Evolutionary conservation across 2,329 filamentous ascomycete species (phyloP).

Genomic region (Sclerotinia minor): DNA sequence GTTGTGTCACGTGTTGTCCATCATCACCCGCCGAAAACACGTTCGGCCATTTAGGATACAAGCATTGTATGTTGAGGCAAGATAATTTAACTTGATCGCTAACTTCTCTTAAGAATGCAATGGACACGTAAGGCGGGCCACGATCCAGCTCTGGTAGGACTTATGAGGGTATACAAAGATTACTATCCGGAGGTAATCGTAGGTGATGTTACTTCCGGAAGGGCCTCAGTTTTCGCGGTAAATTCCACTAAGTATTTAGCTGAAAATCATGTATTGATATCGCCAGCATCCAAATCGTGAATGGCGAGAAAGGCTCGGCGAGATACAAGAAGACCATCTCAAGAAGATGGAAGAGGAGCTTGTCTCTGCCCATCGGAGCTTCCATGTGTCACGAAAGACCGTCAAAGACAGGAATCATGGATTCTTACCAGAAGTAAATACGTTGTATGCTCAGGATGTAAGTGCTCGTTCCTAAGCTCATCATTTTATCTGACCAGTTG

Average conservation of each 20-base stretch:
- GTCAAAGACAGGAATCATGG: slow-evolving; percentile 49
- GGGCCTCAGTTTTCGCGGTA: slow-evolving; percentile 63
- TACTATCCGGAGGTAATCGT: slow-evolving; percentile 89
- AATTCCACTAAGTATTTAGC: not conserved
- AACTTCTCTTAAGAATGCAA: slow-evolving; percentile 49
- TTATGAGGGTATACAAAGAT: slow-evolving; percentile 83
- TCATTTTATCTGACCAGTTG: slow-evolving; percentile 13
- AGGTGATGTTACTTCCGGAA: slow-evolving; percentile 62
- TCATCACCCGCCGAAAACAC: slow-evolving; percentile 78
- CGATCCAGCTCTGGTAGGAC: slow-evolving; percentile 70
- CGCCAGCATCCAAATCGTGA: slow-evolving; percentile 66
- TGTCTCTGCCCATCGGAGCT: slow-evolving; percentile 52
- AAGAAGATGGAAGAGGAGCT: slow-evolving; percentile 50
- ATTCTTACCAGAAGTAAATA: slow-evolving; percentile 69
- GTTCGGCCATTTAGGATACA: slow-evolving; percentile 84
- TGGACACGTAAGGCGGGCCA: slow-evolving; percentile 63
- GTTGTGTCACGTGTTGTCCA: slow-evolving; percentile 74
- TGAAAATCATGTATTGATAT: slow-evolving; percentile 17
- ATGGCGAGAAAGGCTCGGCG: slow-evolving; percentile 68
- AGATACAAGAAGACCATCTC: slow-evolving; percentile 62
- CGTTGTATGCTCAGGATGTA: slow-evolving; percentile 69
- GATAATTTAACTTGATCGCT: not conserved
- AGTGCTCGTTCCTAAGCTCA: not conserved
- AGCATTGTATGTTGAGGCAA: slow-evolving; percentile 54
- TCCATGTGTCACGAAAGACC: slow-evolving; percentile 61